Base-by-base conservation (phyloP, 2,329 filamentous ascomycete genomes). In the Trichophyton verrucosum region DNA sequence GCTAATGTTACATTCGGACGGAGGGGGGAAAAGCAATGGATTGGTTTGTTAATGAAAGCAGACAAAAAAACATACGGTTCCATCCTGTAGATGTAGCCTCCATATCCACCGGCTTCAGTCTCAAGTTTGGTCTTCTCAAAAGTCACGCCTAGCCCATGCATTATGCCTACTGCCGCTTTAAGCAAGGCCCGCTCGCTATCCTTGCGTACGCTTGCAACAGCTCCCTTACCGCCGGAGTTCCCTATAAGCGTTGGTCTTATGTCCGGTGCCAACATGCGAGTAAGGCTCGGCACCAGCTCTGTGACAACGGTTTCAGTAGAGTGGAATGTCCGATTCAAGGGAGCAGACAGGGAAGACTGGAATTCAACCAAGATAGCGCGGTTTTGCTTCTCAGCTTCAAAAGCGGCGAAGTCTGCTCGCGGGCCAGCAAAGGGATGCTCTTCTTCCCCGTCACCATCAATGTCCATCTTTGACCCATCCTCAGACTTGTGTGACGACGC, bases 11-110 rank as follows among this genome's bases (percentile, higher is more conserved):
- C 40, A 17, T 44, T 44, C 33, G 33, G 33, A 13, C 11, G 33
- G 33, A 13, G 33, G 9, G 33, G 3, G 3, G 3, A 2, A 0
- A 38, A 38, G 8, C 4, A 20, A 44, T 7, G 40, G 15, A 17
- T 17, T n/a, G 15, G 15, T 5, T n/a, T 30, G n/a, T 42, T 58
- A 30, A 30, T 30, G 42, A 46, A 15, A 47, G 57, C 15, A 61
- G 24, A 38, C 22, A 20, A 11, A 47, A 47, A 40, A n/a, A 85
- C 87, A 80, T 77, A 91, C 81, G 94, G 94, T 69, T 97, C 92
- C 89, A 99, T 91, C 59, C 94, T 85, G 73, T 95, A 97, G 7
- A 95, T 86, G 81, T 86, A 97, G 66, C 82, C 85, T 38, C 83
- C 81, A 61, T 79, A 79, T 20, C 76, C 77, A 3, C 79, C 72